Conservation (phyloP, 805 yeast species). For the Yarrowia divulgata region DNA sequence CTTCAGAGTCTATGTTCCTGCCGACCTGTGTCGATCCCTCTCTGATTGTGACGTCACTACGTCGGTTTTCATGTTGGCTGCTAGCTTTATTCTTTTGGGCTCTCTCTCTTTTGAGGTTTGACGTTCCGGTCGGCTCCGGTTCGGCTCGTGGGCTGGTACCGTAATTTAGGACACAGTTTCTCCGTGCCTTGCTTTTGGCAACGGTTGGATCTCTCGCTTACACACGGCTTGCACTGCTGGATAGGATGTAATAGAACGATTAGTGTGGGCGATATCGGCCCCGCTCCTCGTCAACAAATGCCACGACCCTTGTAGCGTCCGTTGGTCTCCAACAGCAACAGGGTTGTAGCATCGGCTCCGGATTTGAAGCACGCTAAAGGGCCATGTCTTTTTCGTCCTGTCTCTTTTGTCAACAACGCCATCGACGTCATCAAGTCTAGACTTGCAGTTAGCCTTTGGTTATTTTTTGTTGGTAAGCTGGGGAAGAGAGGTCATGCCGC, state of each 20-base stretch:
- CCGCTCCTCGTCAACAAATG: too few relatives aligned
- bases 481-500: constrained; percentile 1
- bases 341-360: too few relatives aligned
- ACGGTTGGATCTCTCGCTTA: background rate
- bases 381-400: background rate
- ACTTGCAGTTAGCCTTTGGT: background rate
- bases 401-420: too few relatives aligned
- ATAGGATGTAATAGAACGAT: too few relatives aligned
- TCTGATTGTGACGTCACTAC: background rate
- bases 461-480: background rate
- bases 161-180: background rate
- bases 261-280: too few relatives aligned
- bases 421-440: constrained; percentile 12
- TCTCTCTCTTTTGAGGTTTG: background rate
- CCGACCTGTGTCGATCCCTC: background rate
- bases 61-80: background rate
- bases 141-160: background rate
- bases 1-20: too few relatives aligned
- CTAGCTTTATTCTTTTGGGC: background rate
- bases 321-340: too few relatives aligned
- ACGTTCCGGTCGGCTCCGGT: constrained; percentile 15
- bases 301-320: too few relatives aligned
- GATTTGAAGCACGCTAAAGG: background rate
- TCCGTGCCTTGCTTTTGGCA: constrained; percentile 3
- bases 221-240: background rate